These are phyloP conservation scores for Trypanosoma brucei DNA, from an alignment of 208 protist species.

Conservation along the genomic window DNA sequence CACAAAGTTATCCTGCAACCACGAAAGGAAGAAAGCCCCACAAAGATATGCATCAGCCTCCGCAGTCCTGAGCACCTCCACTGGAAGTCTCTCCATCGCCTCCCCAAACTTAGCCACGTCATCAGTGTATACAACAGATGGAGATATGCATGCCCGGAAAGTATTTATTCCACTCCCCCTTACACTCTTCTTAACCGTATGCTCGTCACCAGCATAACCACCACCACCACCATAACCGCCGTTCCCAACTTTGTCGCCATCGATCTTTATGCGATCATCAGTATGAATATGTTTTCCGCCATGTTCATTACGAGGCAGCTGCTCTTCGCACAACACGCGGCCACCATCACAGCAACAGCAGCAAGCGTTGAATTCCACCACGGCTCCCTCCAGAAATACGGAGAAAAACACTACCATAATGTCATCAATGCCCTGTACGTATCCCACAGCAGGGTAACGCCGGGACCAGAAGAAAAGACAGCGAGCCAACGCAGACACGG, in stretches of 20 bases:
- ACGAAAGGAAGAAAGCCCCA: slow-evolving; percentile 73
- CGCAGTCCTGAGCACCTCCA: slow-evolving; percentile 11
- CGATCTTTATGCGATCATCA: no score
- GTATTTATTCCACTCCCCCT: background rate
- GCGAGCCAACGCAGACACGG: slow-evolving; percentile 60
- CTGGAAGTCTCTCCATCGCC: slow-evolving; percentile 4
- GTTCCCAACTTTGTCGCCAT: no score
- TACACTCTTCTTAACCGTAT: background rate
- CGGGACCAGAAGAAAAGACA: slow-evolving; percentile 92
- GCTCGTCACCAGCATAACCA: background rate
- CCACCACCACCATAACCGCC: background rate
- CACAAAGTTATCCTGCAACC: slow-evolving; percentile 90
- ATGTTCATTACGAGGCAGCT: no score
- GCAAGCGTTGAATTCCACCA: slow-evolving; percentile 29
- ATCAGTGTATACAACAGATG: slow-evolving; percentile 7
- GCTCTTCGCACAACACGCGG: no score
- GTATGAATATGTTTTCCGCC: no score
- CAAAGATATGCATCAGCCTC: slow-evolving; percentile 93
- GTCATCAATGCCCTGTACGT: slow-evolving; percentile 96
- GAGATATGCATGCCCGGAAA: background rate
- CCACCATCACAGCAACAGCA: background rate
- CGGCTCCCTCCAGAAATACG: slow-evolving; percentile 77
- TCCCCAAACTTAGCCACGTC: slow-evolving; percentile 8
- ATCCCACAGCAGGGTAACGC: slow-evolving; percentile 91
- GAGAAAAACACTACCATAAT: slow-evolving; percentile 89